Conservation (phyloP, 2,329 filamentous ascomycete genomes). For the Colletotrichum siamense region DNA sequence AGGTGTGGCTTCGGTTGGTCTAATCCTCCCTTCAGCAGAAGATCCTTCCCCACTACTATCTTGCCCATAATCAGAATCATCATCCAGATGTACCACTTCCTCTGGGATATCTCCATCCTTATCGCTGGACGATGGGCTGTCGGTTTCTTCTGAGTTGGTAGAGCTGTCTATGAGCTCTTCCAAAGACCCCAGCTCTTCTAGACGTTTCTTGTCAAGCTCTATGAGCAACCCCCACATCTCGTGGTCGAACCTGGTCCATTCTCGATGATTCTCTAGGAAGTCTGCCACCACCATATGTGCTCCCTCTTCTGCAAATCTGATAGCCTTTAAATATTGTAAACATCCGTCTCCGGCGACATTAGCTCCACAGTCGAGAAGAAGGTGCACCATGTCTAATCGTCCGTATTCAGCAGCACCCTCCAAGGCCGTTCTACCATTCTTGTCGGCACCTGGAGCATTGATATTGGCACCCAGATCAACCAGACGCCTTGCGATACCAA, state of each 20-base stretch:
- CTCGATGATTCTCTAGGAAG: rapidly evolving
- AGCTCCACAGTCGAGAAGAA: rapidly evolving
- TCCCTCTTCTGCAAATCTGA: rapidly evolving
- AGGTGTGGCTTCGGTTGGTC: too few relatives aligned
- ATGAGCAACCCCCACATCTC: rapidly evolving
- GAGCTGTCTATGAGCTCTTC: too few relatives aligned
- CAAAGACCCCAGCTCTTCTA: too few relatives aligned
- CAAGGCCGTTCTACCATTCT: rapidly evolving
- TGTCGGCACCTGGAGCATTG: not conserved
- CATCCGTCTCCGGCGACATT: rapidly evolving
- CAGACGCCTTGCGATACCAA: not conserved
- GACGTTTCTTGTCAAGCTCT: rapidly evolving
- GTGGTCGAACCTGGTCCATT: rapidly evolving
- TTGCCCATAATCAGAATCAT: too few relatives aligned
- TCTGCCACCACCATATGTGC: rapidly evolving
- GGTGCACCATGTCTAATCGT: rapidly evolving
- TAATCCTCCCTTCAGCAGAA: too few relatives aligned
- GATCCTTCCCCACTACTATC: too few relatives aligned
- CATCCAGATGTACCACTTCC: too few relatives aligned
- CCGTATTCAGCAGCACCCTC: not conserved
- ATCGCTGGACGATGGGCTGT: too few relatives aligned
- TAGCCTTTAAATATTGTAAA: not conserved
- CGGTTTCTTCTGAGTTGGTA: too few relatives aligned
- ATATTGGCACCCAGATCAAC: rapidly evolving
- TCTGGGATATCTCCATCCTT: too few relatives aligned